These are phyloP conservation scores for Purpureocillium takamizusanense DNA, from an alignment of 2,329 filamentous ascomycete genomes.

Conservation along the genomic window DNA sequence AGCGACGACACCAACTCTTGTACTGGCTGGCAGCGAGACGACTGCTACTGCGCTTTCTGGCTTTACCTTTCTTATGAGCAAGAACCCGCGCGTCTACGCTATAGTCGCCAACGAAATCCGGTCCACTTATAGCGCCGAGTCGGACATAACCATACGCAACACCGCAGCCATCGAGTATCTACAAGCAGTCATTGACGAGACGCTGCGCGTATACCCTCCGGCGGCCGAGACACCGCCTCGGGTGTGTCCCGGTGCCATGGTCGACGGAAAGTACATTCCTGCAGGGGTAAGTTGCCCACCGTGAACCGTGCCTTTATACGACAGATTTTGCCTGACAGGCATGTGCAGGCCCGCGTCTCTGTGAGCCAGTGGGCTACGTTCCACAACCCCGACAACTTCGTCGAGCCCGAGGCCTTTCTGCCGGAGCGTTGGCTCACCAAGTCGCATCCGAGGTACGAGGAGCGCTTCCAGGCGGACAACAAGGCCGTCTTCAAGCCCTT, in stretches of 20 bases:
- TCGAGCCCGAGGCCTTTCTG: constrained; percentile 31
- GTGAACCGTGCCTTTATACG: too few species aligned
- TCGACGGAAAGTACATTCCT: constrained; percentile 24
- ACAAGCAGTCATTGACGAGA: constrained; percentile 30
- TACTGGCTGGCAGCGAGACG: constrained; percentile 24
- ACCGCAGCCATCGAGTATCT: constrained; percentile 23
- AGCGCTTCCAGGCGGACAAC: constrained; percentile 29
- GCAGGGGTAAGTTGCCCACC: constrained; percentile 13
- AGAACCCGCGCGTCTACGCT: constrained; percentile 17
- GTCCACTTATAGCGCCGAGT: constrained; percentile 18
- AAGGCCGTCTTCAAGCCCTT: constrained; percentile 18
- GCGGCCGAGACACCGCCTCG: constrained; percentile 17
- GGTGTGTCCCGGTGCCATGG: constrained; percentile 19
- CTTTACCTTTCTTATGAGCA: constrained; percentile 18
- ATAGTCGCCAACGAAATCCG: constrained; percentile 26
- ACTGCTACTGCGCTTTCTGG: constrained; percentile 21
- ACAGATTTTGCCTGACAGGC: too few species aligned
- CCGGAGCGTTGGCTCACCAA: constrained; percentile 35
- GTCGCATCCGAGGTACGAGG: constrained; percentile 20
- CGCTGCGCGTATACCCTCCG: constrained; percentile 29
- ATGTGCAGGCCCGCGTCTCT: constrained; percentile 27
- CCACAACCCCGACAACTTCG: constrained; percentile 33
- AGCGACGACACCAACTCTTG: constrained; percentile 9
- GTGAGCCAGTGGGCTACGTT: constrained; percentile 35
- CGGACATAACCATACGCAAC: constrained; percentile 27